These are phyloP conservation scores for Cystobasidium pallidum DNA, from an alignment of 1,284 basidiomycete species.

Conservation along the genomic window DNA sequence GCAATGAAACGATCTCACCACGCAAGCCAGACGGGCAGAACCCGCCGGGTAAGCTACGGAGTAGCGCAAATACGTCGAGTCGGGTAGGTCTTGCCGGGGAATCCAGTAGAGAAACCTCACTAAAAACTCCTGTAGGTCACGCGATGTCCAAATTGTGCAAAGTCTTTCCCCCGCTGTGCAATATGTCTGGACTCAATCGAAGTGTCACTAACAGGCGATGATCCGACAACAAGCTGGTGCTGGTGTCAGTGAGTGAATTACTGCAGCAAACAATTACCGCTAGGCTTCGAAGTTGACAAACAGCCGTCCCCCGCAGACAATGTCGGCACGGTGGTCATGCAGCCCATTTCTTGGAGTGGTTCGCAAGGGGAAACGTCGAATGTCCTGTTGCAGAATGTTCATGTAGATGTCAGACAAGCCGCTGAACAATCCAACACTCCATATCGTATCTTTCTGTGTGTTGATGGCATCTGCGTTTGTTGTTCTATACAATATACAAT, in stretches of 20 bases:
- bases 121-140: constrained; percentile 43
- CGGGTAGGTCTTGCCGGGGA: neutral
- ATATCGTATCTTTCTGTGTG: too few species aligned
- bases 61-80: neutral
- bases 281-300: neutral
- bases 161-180: constrained; percentile 51
- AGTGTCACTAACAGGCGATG: constrained; percentile 46
- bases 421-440: neutral
- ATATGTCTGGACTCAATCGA: constrained; percentile 49
- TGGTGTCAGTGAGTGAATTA: constrained; percentile 17
- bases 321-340: constrained; percentile 53
- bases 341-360: constrained; percentile 52
- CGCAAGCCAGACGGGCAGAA: neutral
- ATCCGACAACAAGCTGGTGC: constrained; percentile 23
- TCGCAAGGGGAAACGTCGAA: constrained; percentile 45
- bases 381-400: constrained; percentile 48
- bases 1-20: constrained; percentile 40
- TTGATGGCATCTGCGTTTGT: neutral
- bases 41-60: neutral
- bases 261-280: constrained; percentile 7
- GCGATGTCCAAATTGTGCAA: constrained; percentile 51
- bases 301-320: constrained; percentile 42
- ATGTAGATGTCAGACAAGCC: constrained; percentile 39
- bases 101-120: neutral
- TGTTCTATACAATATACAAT: neutral